A percentile compares a stretch with the other conserved stretches of the same genome.
These are phyloP conservation scores for Dinochytrium kinnereticum DNA, from an alignment of 371 early-diverging fungal genomes.

Conservation along the genomic window DNA sequence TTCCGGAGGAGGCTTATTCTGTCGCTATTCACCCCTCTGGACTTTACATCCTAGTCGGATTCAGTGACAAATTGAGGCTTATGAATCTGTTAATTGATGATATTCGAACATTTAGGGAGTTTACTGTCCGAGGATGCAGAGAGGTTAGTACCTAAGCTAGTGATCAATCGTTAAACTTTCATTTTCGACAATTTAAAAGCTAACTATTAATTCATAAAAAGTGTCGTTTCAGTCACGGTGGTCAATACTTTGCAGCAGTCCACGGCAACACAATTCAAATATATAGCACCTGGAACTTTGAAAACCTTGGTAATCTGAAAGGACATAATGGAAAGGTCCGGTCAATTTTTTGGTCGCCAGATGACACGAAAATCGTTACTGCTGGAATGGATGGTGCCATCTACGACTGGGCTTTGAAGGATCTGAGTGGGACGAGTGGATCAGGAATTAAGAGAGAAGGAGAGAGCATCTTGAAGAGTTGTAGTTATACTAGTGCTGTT, in stretches of 20 bases:
- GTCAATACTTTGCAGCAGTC: slow-evolving; percentile 61
- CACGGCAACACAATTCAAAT: slow-evolving; percentile 60
- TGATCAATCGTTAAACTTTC: neutral
- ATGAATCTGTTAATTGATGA: slow-evolving; percentile 65
- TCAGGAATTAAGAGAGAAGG: slow-evolving; percentile 54
- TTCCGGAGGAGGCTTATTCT: slow-evolving; percentile 58
- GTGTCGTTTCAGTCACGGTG: slow-evolving; percentile 62
- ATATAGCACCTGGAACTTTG: slow-evolving; percentile 63
- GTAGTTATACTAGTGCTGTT: slow-evolving; percentile 58
- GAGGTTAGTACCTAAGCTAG: slow-evolving; percentile 41
- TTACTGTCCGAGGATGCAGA: slow-evolving; percentile 58
- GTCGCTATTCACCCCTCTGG: slow-evolving; percentile 63
- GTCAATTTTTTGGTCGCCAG: slow-evolving; percentile 54
- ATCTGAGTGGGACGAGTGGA: slow-evolving; percentile 37
- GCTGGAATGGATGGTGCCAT: slow-evolving; percentile 62
- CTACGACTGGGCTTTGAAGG: slow-evolving; percentile 57
- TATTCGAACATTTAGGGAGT: slow-evolving; percentile 59
- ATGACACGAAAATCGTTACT: slow-evolving; percentile 58
- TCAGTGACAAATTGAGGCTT: slow-evolving; percentile 60
- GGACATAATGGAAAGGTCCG: slow-evolving; percentile 65
- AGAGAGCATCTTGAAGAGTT: slow-evolving; percentile 61
- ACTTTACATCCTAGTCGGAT: slow-evolving; percentile 63
- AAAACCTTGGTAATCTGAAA: slow-evolving; percentile 56
- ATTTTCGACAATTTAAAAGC: neutral
- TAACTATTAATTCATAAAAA: slow-evolving; percentile 17